Conservation (phyloP, 495 filamentous ascomycete species). For the Physcia stellaris region DNA sequence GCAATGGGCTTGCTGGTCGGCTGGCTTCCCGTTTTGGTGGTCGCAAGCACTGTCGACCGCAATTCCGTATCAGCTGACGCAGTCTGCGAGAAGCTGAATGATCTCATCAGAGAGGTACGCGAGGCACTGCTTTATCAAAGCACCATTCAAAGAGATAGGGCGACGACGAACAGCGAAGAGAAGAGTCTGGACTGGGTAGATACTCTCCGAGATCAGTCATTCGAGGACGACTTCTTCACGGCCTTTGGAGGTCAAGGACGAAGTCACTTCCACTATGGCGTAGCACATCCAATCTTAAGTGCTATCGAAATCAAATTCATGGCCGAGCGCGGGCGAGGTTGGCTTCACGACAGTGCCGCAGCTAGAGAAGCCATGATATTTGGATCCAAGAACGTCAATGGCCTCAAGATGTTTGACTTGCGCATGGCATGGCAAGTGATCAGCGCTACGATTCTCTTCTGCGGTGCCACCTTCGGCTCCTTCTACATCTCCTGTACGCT, state of each 20-base stretch:
- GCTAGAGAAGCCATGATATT: conserved; percentile 23
- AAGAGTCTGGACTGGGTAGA: conserved; percentile 6
- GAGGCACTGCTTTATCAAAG: conserved; percentile 15
- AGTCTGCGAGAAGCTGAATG: conserved; percentile 24
- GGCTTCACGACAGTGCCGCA: conserved; percentile 21
- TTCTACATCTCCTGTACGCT: conserved; percentile 14
- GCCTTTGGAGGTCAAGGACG: conserved; percentile 35
- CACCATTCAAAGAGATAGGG: conserved; percentile 12
- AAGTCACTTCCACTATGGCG: conserved; percentile 30
- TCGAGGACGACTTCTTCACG: conserved; percentile 20
- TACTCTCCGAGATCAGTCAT: conserved; percentile 5
- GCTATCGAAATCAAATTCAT: conserved; percentile 28
- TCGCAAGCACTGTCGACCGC: conserved; percentile 33
- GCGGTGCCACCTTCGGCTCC: conserved; percentile 8
- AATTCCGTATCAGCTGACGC: conserved; percentile 32
- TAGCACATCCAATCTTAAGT: conserved; percentile 30
- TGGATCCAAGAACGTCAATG: conserved; percentile 16
- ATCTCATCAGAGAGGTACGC: conserved; percentile 22
- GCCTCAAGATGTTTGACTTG: conserved; percentile 27
- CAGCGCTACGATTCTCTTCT: conserved; percentile 15
- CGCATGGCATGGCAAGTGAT: conserved; percentile 30
- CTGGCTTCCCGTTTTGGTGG: conserved; percentile 17
- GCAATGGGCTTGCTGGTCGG: conserved; percentile 29
- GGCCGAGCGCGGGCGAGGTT: conserved; percentile 23
- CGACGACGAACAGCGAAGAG: conserved; percentile 3